Base-by-base conservation (phyloP, 108 stramenopile genomes). In the Pseudonitzschia delicatissima region DNA sequence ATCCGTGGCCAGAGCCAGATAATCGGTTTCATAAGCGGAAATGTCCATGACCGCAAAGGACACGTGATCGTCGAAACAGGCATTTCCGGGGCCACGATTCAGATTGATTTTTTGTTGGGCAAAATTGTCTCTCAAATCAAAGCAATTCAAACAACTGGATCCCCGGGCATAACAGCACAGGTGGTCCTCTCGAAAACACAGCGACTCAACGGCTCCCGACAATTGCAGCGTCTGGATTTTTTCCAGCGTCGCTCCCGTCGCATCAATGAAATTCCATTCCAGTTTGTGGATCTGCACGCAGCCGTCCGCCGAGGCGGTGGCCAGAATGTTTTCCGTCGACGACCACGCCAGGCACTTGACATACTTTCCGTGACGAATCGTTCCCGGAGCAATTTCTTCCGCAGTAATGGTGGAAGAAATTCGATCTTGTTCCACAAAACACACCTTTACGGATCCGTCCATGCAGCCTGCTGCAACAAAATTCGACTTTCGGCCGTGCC, bases 1-100 rank as follows among this genome's bases (percentile, higher is more conserved):
- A 69, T 93, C 92, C 25, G 92, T 93, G 21, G 92, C 92, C 11
- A 78, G 61, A 18, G 88, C 88, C 33, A 93, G 34, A 67, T 89
- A 93, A 27, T 71, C 76, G 2, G n/a, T 32, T 26, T 77, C 68
- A 31, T 77, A 66, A 25, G 86, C 84, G 25, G 78, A 84, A 44
- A 93, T 70, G 29, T 87, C 84, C 81, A 93, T 79, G 15, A 93
- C 77, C 48, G 86, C 77, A 76, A 91, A 93, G 23, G 87, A 88
- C 9, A 93, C 89, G 62, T 93, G 89, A 57, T 91, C 86, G 40
- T 86, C 85, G 64, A 89, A 87, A n/a, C 77, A 67, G 31, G 70
- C 86, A 62, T 73, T 78, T 5, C 77, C 84, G 0, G 76, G 51
- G 26, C 72, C 73, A 20, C 73, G 77, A 66, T 90, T 93, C 15